Conservation (phyloP, 2,329 filamentous ascomycete genomes). For the Leptographium procerum region DNA sequence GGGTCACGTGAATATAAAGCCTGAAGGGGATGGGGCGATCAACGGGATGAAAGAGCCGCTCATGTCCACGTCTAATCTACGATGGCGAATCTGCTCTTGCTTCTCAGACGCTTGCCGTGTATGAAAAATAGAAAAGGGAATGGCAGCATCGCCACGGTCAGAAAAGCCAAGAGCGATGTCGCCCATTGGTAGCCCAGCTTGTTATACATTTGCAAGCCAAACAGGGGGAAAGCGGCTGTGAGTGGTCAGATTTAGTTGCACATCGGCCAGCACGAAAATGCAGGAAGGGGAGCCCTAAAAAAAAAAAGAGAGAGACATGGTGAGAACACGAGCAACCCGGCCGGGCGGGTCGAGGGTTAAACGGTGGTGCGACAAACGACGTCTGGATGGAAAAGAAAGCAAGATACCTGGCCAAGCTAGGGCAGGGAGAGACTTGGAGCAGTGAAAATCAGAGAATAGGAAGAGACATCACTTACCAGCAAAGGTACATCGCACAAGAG, state of each 20-base stretch:
- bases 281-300: not conserved
- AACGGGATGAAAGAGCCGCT: not conserved
- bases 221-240: slow-evolving; percentile 61
- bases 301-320: not conserved
- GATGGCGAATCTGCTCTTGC: slow-evolving; percentile 41
- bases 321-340: not conserved
- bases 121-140: slow-evolving; percentile 54
- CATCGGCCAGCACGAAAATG: not conserved
- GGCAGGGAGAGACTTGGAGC: not conserved
- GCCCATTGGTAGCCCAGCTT: slow-evolving; percentile 62
- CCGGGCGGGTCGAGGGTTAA: not conserved
- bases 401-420: not conserved
- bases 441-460: not conserved
- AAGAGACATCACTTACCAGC: slow-evolving; percentile 38
- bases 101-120: slow-evolving; percentile 45
- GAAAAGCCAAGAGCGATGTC: slow-evolving; percentile 47
- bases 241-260: not conserved
- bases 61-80: slow-evolving; percentile 8
- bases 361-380: not conserved
- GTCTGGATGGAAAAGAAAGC: not conserved
- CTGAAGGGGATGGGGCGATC: too few relatives aligned
- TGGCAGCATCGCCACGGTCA: slow-evolving; percentile 50
- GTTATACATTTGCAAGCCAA: slow-evolving; percentile 63
- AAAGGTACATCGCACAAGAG: slow-evolving; percentile 66
- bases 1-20: too few relatives aligned